Evolutionary conservation across 345 rosid genomes (phyloP).

Genomic region (Aegle marmelos): DNA sequence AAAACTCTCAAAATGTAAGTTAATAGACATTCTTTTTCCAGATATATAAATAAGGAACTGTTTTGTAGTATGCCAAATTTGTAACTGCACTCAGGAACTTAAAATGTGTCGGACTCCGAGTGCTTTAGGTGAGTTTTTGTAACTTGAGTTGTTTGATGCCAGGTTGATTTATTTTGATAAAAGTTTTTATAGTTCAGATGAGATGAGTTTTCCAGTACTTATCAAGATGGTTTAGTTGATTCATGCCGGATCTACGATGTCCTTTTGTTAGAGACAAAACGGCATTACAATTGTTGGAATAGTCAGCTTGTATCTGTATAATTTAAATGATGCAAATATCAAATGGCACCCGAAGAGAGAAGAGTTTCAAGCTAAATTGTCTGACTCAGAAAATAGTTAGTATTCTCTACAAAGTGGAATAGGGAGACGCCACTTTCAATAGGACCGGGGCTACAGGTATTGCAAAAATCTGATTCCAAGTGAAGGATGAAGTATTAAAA

Average conservation of each 20-base stretch:
- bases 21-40: slow-evolving; percentile 10
- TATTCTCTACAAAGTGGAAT: no score
- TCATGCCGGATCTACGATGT: background rate
- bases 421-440: background rate
- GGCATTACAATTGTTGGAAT: background rate
- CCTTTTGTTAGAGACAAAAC: background rate
- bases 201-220: background rate
- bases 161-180: background rate
- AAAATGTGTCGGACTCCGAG: background rate
- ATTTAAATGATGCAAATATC: background rate
- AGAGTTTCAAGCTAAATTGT: no score
- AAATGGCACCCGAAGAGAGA: background rate
- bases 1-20: background rate
- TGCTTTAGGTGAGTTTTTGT: background rate
- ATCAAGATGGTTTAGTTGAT: background rate
- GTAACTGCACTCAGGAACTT: background rate
- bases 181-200: background rate
- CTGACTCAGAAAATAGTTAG: no score
- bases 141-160: background rate
- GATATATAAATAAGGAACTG: background rate
- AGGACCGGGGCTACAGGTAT: background rate
- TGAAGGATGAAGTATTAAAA: background rate
- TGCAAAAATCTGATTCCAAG: background rate
- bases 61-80: background rate
- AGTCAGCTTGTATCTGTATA: background rate